These are phyloP conservation scores for Austropuccinia psidii DNA, from an alignment of 1,284 basidiomycete genomes.

Conservation along the genomic window DNA sequence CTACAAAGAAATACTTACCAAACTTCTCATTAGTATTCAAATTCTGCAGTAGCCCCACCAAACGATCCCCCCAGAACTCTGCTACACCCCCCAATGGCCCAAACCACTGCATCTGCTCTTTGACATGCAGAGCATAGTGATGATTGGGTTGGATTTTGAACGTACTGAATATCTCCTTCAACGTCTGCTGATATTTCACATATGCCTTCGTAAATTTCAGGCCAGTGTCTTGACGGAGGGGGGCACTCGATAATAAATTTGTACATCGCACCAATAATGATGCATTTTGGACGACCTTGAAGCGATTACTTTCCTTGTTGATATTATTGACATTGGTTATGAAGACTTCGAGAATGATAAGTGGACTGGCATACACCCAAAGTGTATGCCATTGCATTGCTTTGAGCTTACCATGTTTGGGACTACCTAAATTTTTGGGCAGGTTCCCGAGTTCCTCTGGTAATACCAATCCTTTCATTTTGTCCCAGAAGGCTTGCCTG, in stretches of 20 bases:
- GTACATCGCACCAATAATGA: slow-evolving; percentile 32
- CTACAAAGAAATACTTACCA: no score
- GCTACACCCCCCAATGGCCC: not conserved
- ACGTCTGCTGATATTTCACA: not conserved
- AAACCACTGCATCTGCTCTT: not conserved
- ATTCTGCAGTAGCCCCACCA: slow-evolving; percentile 2
- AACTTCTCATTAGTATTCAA: not conserved
- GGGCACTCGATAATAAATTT: not conserved
- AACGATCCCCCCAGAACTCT: slow-evolving; percentile 1
- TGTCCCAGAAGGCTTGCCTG: no score
- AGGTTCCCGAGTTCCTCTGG: not conserved
- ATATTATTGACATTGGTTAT: not conserved
- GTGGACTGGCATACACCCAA: slow-evolving; percentile 13
- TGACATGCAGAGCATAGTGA: slow-evolving; percentile 8
- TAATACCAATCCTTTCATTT: not conserved
- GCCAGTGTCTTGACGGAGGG: not conserved
- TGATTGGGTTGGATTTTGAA: not conserved
- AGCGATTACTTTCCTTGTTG: not conserved
- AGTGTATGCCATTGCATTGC: slow-evolving; percentile 11
- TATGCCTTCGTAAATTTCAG: not conserved
- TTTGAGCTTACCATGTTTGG: slow-evolving; percentile 18
- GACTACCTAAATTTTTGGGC: not conserved
- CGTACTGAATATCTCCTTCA: not conserved
- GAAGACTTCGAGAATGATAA: slow-evolving; percentile 11
- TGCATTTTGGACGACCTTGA: slow-evolving; percentile 26